Percentiles rank a stretch among this genome's conserved stretches.
Evolutionary conservation across 768 basidiomycete species (phyloP).

Genomic region (Mycena albidolilacea): DNA sequence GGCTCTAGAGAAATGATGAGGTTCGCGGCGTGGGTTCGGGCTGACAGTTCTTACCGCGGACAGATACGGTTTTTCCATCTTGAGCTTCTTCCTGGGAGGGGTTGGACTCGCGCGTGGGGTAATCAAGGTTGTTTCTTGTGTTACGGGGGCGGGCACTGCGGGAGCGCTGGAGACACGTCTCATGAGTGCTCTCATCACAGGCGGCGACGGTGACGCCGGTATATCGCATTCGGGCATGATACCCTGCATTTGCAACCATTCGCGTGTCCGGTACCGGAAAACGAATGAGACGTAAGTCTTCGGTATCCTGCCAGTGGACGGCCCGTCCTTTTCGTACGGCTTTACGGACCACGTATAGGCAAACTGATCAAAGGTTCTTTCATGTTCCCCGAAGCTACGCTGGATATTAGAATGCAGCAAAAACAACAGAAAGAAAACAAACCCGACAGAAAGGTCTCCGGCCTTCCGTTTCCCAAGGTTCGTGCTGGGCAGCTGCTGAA

Average conservation of each 20-base stretch:
- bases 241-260: slow-evolving; percentile 67
- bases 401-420: slow-evolving; percentile 23
- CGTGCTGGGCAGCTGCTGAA: slow-evolving; percentile 55
- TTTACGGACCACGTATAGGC: slow-evolving; percentile 69
- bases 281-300: slow-evolving; percentile 75
- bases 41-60: slow-evolving; percentile 15
- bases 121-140: slow-evolving; percentile 32
- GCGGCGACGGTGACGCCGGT: slow-evolving; percentile 37
- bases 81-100: slow-evolving; percentile 45
- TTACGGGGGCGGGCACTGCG: slow-evolving; percentile 37
- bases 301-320: slow-evolving; percentile 49
- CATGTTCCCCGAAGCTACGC: slow-evolving; percentile 67
- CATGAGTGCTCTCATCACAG: slow-evolving; percentile 43
- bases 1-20: slow-evolving; percentile 34
- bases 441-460: slow-evolving; percentile 67
- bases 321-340: slow-evolving; percentile 57
- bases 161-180: slow-evolving; percentile 62
- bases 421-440: slow-evolving; percentile 32
- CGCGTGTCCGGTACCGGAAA: slow-evolving; percentile 74
- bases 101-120: slow-evolving; percentile 41
- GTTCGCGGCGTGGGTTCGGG: background rate
- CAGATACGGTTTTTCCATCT: slow-evolving; percentile 35
- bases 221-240: slow-evolving; percentile 56
- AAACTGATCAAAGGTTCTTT: slow-evolving; percentile 54
- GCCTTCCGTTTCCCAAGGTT: slow-evolving; percentile 53